Percentiles rank a stretch among this genome's conserved stretches.
Conservation (phyloP, 2,329 filamentous ascomycete genomes). For the Hypoxylon sp. region DNA sequence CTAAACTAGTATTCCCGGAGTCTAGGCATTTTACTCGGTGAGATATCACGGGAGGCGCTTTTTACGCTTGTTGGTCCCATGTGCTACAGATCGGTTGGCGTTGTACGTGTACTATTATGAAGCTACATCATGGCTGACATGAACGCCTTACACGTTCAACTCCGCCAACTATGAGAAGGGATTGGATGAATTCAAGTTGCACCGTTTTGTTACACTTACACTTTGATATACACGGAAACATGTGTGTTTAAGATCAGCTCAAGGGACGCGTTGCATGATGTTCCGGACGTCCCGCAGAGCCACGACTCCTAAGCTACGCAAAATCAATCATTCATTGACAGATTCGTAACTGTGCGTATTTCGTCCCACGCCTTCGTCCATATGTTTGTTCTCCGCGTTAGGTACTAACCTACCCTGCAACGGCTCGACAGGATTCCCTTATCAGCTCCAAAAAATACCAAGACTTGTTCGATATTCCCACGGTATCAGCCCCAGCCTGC, state of each 20-base stretch:
- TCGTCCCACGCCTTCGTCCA: not conserved
- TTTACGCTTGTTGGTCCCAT: constrained; percentile 2
- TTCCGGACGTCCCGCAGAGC: constrained; percentile 12
- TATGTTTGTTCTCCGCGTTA: constrained; percentile 7
- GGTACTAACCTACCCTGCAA: not conserved
- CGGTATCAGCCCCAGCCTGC: not conserved
- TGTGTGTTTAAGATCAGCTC: not conserved
- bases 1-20: not conserved
- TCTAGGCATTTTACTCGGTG: not conserved
- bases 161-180: not conserved
- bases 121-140: not conserved
- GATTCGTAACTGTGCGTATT: constrained; percentile 8
- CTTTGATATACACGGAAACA: not conserved
- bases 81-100: constrained; percentile 26
- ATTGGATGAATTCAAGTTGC: not conserved
- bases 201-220: not conserved
- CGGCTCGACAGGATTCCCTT: constrained; percentile 11
- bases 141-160: not conserved
- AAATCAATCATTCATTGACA: not conserved
- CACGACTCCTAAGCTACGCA: not conserved
- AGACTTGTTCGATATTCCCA: not conserved
- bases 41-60: not conserved
- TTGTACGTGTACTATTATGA: constrained; percentile 15
- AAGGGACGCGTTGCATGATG: constrained; percentile 7
- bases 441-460: constrained; percentile 16